These are phyloP conservation scores for Fusarium compactum DNA, from an alignment of 2,329 filamentous ascomycete species.

Conservation along the genomic window DNA sequence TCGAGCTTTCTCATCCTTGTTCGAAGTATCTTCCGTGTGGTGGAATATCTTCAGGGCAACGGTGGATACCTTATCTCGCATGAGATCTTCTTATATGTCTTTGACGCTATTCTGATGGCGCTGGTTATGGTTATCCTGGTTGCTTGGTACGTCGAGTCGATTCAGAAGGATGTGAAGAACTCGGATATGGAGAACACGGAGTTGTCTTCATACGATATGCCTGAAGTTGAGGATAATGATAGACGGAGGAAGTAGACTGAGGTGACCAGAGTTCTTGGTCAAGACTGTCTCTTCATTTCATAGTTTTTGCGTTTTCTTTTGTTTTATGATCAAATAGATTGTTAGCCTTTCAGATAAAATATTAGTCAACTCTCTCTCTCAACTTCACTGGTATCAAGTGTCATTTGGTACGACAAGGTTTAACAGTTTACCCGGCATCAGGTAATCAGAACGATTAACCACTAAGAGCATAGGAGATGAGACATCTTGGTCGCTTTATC, in stretches of 20 bases:
- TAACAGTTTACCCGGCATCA: too few relatives aligned
- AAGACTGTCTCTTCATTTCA: too few relatives aligned
- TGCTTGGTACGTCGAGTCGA: slow-evolving; percentile 12
- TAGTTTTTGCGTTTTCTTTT: too few relatives aligned
- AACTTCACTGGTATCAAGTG: too few relatives aligned
- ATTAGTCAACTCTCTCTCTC: background rate
- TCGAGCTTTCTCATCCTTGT: slow-evolving; percentile 20
- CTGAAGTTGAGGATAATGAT: background rate
- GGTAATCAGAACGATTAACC: too few relatives aligned
- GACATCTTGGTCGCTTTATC: background rate
- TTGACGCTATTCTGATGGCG: slow-evolving; percentile 17
- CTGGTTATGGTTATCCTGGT: slow-evolving; percentile 8
- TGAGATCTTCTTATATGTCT: slow-evolving; percentile 9
- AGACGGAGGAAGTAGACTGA: background rate
- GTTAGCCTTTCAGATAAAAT: background rate
- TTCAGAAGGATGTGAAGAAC: background rate
- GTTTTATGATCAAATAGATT: background rate
- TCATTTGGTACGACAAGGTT: too few relatives aligned
- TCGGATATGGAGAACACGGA: background rate
- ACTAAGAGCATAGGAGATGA: background rate
- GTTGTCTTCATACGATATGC: background rate
- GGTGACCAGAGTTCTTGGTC: too few relatives aligned
- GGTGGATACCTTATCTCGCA: slow-evolving; percentile 12
- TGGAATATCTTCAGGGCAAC: slow-evolving; percentile 13
- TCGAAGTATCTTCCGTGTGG: slow-evolving; percentile 12